A percentile compares a stretch with the other conserved stretches of the same genome.
These are phyloP conservation scores for Aureobasidium sp. DNA, from an alignment of 2,329 filamentous ascomycete genomes.

Conservation along the genomic window DNA sequence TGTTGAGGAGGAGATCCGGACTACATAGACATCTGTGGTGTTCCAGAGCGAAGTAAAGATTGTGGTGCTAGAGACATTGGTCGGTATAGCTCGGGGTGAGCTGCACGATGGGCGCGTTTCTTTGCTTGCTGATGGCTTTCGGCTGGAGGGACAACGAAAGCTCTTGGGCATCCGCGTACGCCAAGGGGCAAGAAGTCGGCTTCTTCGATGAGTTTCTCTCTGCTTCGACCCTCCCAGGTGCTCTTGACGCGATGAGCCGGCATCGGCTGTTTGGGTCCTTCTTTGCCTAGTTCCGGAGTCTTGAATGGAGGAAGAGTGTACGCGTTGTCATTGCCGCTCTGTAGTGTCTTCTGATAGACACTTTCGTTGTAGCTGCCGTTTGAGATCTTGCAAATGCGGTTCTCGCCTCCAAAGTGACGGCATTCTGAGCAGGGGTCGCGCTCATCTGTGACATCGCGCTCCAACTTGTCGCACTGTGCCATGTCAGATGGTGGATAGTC, in stretches of 20 bases:
- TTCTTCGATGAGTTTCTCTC: neutral
- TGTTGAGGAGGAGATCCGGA: too few species aligned
- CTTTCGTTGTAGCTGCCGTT: conserved; percentile 8
- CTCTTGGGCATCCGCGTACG: conserved; percentile 6
- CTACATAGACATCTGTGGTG: neutral
- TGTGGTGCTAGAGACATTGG: too few species aligned
- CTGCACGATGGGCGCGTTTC: too few species aligned
- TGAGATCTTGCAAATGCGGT: neutral
- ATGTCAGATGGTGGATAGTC: neutral
- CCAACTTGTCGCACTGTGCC: conserved; percentile 4
- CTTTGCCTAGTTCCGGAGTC: neutral
- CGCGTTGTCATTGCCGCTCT: neutral
- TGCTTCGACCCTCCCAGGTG: neutral
- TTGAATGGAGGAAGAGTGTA: neutral
- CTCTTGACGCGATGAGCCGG: neutral
- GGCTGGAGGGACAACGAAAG: neutral
- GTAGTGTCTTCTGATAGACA: neutral
- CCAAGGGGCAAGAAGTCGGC: too few species aligned
- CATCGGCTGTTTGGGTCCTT: neutral
- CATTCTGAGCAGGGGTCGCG: conserved; percentile 12
- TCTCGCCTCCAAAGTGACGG: conserved; percentile 2
- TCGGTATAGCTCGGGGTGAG: too few species aligned
- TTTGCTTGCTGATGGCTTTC: neutral
- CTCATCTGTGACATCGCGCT: neutral
- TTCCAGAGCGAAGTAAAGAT: too few species aligned